These are phyloP conservation scores for Linanthus parryae DNA, from an alignment of 148 eudicot species.

Conservation along the genomic window DNA sequence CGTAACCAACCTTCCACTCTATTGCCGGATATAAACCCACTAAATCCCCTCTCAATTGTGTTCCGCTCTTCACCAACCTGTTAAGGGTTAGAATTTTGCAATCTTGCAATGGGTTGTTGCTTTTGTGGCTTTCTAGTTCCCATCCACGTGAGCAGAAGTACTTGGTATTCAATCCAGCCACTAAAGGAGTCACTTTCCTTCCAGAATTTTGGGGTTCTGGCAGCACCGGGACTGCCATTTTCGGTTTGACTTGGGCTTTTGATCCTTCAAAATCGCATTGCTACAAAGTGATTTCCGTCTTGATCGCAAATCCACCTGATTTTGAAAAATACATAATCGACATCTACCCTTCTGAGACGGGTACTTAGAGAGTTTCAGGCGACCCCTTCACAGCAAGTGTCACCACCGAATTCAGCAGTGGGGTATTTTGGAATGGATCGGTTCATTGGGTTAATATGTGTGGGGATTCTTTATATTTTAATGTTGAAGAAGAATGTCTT, in stretches of 20 bases:
- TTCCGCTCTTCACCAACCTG: not conserved
- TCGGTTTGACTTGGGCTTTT: not conserved
- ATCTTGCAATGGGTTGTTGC: slow-evolving; percentile 2
- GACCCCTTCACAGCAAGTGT: not conserved
- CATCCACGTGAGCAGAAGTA: not conserved
- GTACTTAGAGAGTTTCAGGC: slow-evolving; percentile 3
- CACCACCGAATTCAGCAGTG: not conserved
- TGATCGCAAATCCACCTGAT: not conserved
- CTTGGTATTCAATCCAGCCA: slow-evolving; percentile 4
- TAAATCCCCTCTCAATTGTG: too few species aligned
- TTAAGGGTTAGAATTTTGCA: not conserved
- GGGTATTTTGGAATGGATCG: slow-evolving; percentile 6
- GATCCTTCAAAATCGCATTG: slow-evolving; percentile 13
- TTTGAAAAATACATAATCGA: not conserved
- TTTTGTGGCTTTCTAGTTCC: not conserved
- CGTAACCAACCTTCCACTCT: not conserved
- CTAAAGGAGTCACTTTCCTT: slow-evolving; percentile 1
- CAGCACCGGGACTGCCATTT: too few species aligned
- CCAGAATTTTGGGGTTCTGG: not conserved
- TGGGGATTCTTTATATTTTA: not conserved
- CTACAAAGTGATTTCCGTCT: slow-evolving; percentile 11
- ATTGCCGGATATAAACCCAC: too few species aligned
- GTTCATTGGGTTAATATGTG: slow-evolving; percentile 2
- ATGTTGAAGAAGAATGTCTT: slow-evolving; percentile 5
- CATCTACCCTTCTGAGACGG: slow-evolving; percentile 12